Percentiles rank a stretch among this genome's conserved stretches.
Evolutionary conservation across 2,329 filamentous ascomycete genomes (phyloP).

Genomic region (Mariannaea elegans): DNA sequence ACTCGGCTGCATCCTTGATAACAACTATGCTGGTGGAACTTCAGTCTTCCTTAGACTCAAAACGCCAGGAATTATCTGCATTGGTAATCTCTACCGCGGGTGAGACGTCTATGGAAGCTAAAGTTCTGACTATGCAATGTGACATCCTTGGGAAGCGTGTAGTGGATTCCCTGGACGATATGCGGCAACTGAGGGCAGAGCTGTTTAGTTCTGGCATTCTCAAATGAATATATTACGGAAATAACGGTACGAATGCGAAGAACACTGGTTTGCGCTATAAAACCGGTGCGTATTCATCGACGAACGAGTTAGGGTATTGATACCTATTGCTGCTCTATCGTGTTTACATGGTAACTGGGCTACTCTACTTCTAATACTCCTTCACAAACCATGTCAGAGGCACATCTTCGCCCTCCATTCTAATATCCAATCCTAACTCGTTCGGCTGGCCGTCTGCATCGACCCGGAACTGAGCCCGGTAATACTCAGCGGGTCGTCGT

Average conservation of each 20-base stretch:
- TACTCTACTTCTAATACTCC: neutral
- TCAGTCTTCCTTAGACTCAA: constrained; percentile 35
- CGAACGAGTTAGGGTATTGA: no score
- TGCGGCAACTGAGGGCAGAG: constrained; percentile 13
- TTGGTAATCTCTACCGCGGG: constrained; percentile 14
- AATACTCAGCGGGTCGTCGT: constrained; percentile 22
- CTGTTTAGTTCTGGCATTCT: constrained; percentile 9
- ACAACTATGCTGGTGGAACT: constrained; percentile 45
- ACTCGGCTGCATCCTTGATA: constrained; percentile 46
- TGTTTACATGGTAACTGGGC: neutral
- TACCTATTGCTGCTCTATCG: no score
- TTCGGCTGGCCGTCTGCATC: constrained; percentile 8
- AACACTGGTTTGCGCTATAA: no score
- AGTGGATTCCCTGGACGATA: constrained; percentile 29
- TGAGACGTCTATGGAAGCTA: constrained; percentile 28
- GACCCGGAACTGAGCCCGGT: constrained; percentile 19
- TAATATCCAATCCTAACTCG: constrained; percentile 19
- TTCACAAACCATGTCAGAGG: constrained; percentile 30
- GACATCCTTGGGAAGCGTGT: constrained; percentile 36
- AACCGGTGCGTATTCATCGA: no score
- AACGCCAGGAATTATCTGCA: constrained; percentile 23
- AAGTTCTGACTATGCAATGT: constrained; percentile 40
- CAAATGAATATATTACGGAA: no score
- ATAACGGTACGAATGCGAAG: no score
- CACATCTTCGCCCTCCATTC: constrained; percentile 24